Base-by-base conservation (phyloP, 306 rosid species). In the Ziziphus jujuba region DNA sequence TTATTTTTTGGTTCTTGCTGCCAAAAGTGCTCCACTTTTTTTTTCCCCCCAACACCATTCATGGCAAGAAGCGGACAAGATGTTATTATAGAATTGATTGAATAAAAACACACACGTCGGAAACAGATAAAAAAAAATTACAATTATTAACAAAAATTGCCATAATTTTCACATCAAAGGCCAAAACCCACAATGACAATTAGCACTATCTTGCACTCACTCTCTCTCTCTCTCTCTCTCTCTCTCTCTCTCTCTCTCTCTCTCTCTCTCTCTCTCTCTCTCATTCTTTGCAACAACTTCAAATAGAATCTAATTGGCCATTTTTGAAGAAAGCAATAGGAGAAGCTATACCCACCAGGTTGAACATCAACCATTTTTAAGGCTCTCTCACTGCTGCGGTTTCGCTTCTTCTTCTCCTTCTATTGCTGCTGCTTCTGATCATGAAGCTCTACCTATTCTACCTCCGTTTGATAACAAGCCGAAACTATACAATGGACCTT, bases 381-480 rank as follows among this genome's bases (percentile, higher is more conserved):
- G 63, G 55, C 57, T 61, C 16, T 65, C 59, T 57, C 75, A 59
- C 66, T 24, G 33, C 77, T 1, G 28, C 66, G 70, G 61, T 59
- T 63, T 58, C 82, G 17, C 34, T 66, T 7, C 52, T n/a, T 45
- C 74, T 23, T 52, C 82, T 21, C 49, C 82, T 40, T 38, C 82
- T 7, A 19, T 75, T 40, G 22, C 8, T 50, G 5, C 7, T 45
- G 28, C 65, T 34, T 19, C 62, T 33, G 54, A 25, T 10, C 61
- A 63, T 59, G 62, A 71, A 17, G 47, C 44, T 23, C 71, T 47
- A 43, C 91, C 87, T 35, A 71, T 56, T 28, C 63, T 92, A 45
- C 98, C 97, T 9, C 87, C 86, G 3, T 90, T 92, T 67, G 86
- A 84, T 70, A 69, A 89, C 67, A 65, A 80, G 19, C 96, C 98